Evolutionary conservation across 208 protist species (phyloP), one percentile per base, ranked within the genome.

Genomic region (Trypanosoma melophagium): DNA sequence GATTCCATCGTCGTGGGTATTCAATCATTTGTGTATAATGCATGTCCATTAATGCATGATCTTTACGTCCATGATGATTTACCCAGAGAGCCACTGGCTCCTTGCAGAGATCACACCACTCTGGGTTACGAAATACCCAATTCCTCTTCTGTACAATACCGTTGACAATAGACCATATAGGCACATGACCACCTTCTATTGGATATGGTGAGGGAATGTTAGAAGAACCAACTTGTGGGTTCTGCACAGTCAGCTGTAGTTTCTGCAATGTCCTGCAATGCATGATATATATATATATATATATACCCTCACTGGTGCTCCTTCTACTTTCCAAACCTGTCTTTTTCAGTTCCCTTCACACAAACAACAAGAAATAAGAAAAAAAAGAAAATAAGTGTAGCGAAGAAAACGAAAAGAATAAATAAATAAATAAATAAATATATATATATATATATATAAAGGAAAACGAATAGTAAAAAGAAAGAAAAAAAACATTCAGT

Each of bases 21-120:
- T 93, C 88, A 13, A 90, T 80, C 60, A 92, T 70, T 22, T 77
- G 76, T 38, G 81, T 90, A 83, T 96, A 96, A 76, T 96, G 89
- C 66, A 88, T 67, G 53, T 96, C 91, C 73, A 96, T 62, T 71
- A 96, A 69, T 2, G 89, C 86, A 78, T 97, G 92, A 55, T 97
- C 92, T 62, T 95, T 95, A 41, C 90, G 79, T 47, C 92, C 85
- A 24, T 86, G 76, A 70, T 97, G 92, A 66, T 95, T 92, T 55
- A 92, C 72, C 92, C 92, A 97, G 17, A 90, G 61, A 28, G 74
- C 80, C 13, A 94, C 77, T 7, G 92, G 92, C 72, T 97, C 89
- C 63, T 86, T 89, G 88, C 92, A 97, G 38, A 97, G 74, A 59
- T 93, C 84, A 60, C 92, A 97, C 92, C 92, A 97, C 69, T 89